Evolutionary conservation across 768 basidiomycete species (phyloP), one percentile per base, ranked within the genome.

Genomic region (Rickenella mellea): DNA sequence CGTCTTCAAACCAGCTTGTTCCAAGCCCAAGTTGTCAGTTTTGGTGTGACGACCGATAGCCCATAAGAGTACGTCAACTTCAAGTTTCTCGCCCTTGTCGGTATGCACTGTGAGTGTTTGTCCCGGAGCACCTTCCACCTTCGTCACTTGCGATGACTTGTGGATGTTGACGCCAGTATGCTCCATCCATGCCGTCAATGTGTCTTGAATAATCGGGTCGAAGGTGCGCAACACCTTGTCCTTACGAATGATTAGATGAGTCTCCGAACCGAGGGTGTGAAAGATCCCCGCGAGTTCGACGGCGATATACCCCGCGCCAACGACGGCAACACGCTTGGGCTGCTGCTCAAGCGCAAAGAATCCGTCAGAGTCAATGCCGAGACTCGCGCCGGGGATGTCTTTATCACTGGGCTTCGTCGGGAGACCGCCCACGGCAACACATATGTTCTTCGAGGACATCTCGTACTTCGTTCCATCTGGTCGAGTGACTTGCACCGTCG

Each of bases 231-330:
- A 70, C 31, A 98, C 88, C 42, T 77, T 83, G 40, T 98, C 88
- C 40, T 80, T 71, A 41, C 96, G 83, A 51, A 97, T 97, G 59
- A 97, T 60, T 50, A 98, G 62, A 58, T 97, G 92, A 6, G 91
- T 92, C 63, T 98, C 90, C 27, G 82, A 74, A 17, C 93, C 91
- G 43, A 96, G 78, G 6, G 87, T 72, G 62, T 97, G 78, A 64
- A 99, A 78, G 42, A 99, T 78, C 15, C 96, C 96, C 4, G 94
- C 90, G 35, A 99, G 78, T 63, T 99, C 96, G 47, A 97, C 88
- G 14, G 92, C 92, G 51, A 99, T 98, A 61, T 99, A 99, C 1
- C 96, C 96, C 11, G 96, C 96, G 35, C 96, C 96, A 31, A 97
- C 81, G 42, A 98, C 83, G 3, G 83, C 93, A 24, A 96, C 92